A percentile compares a stretch with the other conserved stretches of the same genome.
phyloP scores from a whole-genome alignment of 2,329 filamentous ascomycete genomes.

The Diaporthe helianthi region DNA sequence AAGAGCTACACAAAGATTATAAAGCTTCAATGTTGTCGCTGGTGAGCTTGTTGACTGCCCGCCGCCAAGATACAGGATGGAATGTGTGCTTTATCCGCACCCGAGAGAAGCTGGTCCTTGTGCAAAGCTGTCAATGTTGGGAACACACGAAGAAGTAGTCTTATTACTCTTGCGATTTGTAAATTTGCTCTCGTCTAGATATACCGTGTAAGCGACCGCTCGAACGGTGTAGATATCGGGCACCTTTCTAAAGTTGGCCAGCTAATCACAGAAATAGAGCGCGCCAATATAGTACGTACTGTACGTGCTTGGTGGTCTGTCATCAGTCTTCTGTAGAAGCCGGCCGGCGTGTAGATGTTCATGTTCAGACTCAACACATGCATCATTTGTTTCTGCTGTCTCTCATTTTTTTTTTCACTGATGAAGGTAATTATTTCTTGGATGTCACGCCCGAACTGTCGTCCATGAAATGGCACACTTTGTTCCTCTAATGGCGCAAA shows the following conservation, averaged over 20 bases:
- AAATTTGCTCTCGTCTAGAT: constrained; percentile 56
- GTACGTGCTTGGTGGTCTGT: too few species aligned
- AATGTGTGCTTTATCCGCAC: constrained; percentile 53
- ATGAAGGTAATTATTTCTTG: too few species aligned
- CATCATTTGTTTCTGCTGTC: constrained; percentile 44
- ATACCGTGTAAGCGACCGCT: constrained; percentile 58
- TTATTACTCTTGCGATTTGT: constrained; percentile 45
- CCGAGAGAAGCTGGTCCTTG: constrained; percentile 52
- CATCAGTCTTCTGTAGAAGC: too few species aligned
- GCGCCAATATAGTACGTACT: constrained; percentile 50
- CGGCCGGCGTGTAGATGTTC: too few species aligned
- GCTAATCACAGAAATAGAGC: constrained; percentile 52
- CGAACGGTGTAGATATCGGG: constrained; percentile 48
- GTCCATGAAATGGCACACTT: too few species aligned
- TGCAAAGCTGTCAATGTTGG: not conserved
- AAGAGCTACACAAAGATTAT: constrained; percentile 71
- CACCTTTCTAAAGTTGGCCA: constrained; percentile 46
- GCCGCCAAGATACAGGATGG: constrained; percentile 44
- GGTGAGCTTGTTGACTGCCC: constrained; percentile 52
- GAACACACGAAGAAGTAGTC: not conserved
- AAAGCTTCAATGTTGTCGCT: constrained; percentile 52
- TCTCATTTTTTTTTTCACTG: too few species aligned
- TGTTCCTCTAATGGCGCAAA: too few species aligned
- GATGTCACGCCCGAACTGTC: too few species aligned
- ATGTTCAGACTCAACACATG: constrained; percentile 50